Evolutionary conservation across 2,329 filamentous ascomycete species (phyloP).

Genomic region (Cladobotryum protrusum): DNA sequence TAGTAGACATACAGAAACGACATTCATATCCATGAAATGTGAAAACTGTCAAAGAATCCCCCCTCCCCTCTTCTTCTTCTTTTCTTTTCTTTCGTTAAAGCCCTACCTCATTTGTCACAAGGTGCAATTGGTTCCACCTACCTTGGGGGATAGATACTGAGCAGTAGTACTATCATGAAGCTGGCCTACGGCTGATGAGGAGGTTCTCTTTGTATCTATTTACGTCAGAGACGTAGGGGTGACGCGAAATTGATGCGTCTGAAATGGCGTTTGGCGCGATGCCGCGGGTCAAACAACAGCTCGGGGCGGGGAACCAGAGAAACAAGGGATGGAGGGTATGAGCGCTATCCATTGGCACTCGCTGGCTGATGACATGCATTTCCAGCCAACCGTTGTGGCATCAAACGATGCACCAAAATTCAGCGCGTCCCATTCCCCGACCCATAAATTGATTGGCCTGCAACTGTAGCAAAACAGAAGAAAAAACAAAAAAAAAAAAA

Average conservation of each 20-base stretch:
- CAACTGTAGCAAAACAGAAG: background rate
- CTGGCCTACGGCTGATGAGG: no score
- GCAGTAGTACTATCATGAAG: no score
- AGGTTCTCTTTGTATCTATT: no score
- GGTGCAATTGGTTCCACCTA: no score
- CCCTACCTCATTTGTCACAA: no score
- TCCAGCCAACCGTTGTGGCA: background rate
- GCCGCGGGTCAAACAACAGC: constrained; percentile 3
- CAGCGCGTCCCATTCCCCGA: constrained; percentile 4
- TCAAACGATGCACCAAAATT: background rate
- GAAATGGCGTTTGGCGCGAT: constrained; percentile 6
- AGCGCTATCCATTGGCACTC: constrained; percentile 2
- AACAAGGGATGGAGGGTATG: background rate
- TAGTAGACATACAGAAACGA: no score
- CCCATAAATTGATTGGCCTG: background rate
- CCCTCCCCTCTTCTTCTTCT: no score
- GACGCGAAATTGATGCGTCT: constrained; percentile 12
- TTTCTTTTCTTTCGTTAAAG: no score
- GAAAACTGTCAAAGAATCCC: no score
- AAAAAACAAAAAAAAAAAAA: background rate
- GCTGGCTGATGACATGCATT: background rate
- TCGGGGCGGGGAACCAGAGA: constrained; percentile 3
- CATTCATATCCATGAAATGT: no score
- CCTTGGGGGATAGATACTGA: no score
- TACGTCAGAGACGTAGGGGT: background rate